A percentile compares a stretch with the other conserved stretches of the same genome.
Conservation (phyloP, 2,329 filamentous ascomycete species). For the Akanthomyces uredinophilus region DNA sequence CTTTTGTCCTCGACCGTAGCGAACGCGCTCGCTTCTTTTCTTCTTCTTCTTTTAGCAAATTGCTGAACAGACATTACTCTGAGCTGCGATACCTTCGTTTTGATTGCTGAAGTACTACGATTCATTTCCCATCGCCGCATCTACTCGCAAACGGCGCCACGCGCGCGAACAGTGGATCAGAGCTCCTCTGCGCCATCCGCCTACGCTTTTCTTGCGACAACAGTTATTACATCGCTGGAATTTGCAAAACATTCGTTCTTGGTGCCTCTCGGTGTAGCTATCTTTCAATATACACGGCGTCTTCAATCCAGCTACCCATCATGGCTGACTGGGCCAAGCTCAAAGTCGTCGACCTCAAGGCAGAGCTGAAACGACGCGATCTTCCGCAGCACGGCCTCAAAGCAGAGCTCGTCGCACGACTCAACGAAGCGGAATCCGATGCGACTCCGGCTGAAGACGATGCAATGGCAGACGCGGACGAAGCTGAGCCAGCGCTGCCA, state of each 20-base stretch:
- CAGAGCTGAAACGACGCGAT: slow-evolving; percentile 68
- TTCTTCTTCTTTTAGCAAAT: neutral
- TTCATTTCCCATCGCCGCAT: neutral
- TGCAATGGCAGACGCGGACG: slow-evolving; percentile 18
- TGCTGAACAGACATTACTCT: neutral
- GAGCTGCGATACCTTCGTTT: neutral
- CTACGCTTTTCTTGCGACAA: neutral
- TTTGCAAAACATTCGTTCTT: neutral
- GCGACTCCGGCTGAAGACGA: slow-evolving; percentile 6
- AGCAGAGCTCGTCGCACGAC: slow-evolving; percentile 62
- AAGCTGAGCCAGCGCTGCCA: slow-evolving; percentile 14
- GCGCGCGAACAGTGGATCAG: neutral
- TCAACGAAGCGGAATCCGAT: slow-evolving; percentile 39
- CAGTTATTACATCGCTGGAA: neutral
- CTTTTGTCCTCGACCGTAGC: neutral
- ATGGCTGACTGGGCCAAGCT: slow-evolving; percentile 53
- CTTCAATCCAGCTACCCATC: slow-evolving; percentile 17
- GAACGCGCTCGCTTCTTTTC: neutral
- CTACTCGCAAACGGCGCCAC: neutral
- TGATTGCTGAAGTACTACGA: neutral
- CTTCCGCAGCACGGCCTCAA: slow-evolving; percentile 66
- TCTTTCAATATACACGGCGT: neutral
- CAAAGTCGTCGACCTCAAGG: slow-evolving; percentile 71
- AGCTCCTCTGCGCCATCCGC: neutral
- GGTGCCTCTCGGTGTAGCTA: neutral